Evolutionary conservation across 495 filamentous ascomycete genomes (phyloP), one percentile per base, ranked within the genome.

Genomic region (Lasiosphaeria miniovina): DNA sequence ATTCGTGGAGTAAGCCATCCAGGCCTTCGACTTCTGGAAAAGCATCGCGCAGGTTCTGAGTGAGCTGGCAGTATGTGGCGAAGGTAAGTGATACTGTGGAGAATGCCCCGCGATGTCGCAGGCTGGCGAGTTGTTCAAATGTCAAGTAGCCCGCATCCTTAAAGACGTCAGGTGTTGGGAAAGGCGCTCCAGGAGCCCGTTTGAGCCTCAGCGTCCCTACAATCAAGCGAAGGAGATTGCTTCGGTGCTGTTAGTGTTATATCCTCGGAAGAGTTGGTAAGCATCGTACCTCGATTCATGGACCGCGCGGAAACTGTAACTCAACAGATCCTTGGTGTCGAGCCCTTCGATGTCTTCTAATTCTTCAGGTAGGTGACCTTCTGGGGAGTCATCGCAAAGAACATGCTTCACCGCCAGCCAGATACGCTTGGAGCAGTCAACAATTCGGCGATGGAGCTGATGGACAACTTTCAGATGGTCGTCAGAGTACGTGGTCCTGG

Each of bases 101-200:
- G 68, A 98, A 98, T 15, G 94, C 94, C 53, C 94, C 94, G 59
- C 94, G 82, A 70, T 98, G 94, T 11, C 94, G 84, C 51, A 98
- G 81, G 46, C 85, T 87, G 0, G 90, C 84, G 3, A 98, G 78
- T 69, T 98, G 90, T 31, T 80, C 82, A 65, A 97, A 94, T 48
- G 87, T 85, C 0, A 92, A 72, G 17, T 80, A 73, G 17, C 91
- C 91, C 15, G 91, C 84, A 0, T 71, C 56, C 36, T 74, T 68
- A 57, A 88, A 83, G n/a, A 80, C 67, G 12, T 71, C 65, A 5
- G 60, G 54, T 4, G 73, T 67, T 6, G 83, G 71, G 6, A 67
- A 69, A 50, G 78, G 64, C 9, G 68, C 67, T 5, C 69, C 68
- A n/a, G 63, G 59, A 0, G 61, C 64, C 12, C 72, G 69, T 4